phyloP scores from a whole-genome alignment of 2,329 filamentous ascomycete genomes.

The Grosmannia serpens region DNA sequence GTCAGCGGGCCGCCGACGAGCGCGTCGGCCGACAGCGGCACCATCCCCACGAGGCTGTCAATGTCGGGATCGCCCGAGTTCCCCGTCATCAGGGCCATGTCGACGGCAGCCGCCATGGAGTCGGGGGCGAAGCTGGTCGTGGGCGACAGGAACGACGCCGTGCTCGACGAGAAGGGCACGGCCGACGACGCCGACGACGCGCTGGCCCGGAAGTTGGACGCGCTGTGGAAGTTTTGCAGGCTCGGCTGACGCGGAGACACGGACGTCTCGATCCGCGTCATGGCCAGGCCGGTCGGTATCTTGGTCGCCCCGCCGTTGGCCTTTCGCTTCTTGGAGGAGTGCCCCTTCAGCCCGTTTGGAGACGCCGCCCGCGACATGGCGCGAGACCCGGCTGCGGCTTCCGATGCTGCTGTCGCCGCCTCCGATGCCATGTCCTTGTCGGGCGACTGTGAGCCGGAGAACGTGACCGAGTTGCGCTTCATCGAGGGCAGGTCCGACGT shows the following conservation, averaged over 20 bases:
- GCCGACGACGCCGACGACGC: conserved; percentile 26
- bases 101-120: conserved; percentile 11
- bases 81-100: conserved; percentile 12
- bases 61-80: conserved; percentile 12
- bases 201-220: conserved; percentile 15
- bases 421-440: conserved; percentile 19
- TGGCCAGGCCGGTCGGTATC: conserved; percentile 61
- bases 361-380: conserved; percentile 64
- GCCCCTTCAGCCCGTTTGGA: conserved; percentile 51
- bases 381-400: conserved; percentile 26
- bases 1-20: conserved; percentile 44
- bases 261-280: conserved; percentile 67
- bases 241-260: conserved; percentile 23
- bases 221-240: conserved; percentile 20
- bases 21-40: conserved; percentile 6
- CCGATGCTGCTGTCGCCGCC: not conserved
- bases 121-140: conserved; percentile 17
- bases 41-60: conserved; percentile 11
- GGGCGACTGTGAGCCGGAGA: not conserved
- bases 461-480: conserved; percentile 34
- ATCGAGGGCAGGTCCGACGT: conserved; percentile 51
- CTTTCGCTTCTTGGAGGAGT: conserved; percentile 71
- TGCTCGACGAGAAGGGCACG: conserved; percentile 42
- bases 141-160: conserved; percentile 27
- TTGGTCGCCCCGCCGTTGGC: conserved; percentile 52